Conservation (phyloP, 2,329 filamentous ascomycete genomes). For the Neofusicoccum laricinum region DNA sequence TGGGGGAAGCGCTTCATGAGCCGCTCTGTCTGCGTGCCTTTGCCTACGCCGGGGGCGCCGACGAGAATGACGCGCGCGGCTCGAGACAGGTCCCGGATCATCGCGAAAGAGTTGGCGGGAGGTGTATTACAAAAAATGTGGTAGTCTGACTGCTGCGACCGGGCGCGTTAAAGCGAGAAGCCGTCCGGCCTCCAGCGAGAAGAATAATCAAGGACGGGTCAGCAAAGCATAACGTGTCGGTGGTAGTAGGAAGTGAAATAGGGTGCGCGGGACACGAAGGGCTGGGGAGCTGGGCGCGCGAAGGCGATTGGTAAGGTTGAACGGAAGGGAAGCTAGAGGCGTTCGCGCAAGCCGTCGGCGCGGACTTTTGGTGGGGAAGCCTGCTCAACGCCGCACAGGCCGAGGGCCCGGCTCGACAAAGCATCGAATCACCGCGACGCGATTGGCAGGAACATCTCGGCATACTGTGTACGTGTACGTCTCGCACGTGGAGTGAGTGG, state of each 20-base stretch:
- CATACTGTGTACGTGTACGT: no score
- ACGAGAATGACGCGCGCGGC: constrained; percentile 93
- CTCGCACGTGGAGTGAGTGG: no score
- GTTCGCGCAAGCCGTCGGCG: constrained; percentile 3
- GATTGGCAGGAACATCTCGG: neutral
- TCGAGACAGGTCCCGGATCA: constrained; percentile 42
- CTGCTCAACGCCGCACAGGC: neutral
- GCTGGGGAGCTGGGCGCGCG: neutral
- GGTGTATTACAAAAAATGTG: neutral
- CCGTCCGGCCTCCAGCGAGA: neutral
- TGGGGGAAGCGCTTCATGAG: constrained; percentile 84
- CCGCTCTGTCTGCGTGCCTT: constrained; percentile 91
- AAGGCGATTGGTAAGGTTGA: neutral
- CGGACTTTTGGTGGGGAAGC: constrained; percentile 15
- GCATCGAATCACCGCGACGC: neutral
- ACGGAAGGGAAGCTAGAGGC: neutral
- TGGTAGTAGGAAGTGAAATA: neutral
- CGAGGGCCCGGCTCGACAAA: neutral
- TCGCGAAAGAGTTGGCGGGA: neutral
- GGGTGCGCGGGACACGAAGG: neutral
- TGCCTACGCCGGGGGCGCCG: constrained; percentile 93
- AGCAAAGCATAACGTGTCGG: constrained; percentile 1
- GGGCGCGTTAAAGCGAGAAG: neutral
- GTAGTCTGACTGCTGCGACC: neutral
- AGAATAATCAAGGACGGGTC: neutral